Percentiles rank a stretch among this genome's conserved stretches.
phyloP scores from a whole-genome alignment of 2,329 filamentous ascomycete genomes.

The Diaporthe citrichinensis region DNA sequence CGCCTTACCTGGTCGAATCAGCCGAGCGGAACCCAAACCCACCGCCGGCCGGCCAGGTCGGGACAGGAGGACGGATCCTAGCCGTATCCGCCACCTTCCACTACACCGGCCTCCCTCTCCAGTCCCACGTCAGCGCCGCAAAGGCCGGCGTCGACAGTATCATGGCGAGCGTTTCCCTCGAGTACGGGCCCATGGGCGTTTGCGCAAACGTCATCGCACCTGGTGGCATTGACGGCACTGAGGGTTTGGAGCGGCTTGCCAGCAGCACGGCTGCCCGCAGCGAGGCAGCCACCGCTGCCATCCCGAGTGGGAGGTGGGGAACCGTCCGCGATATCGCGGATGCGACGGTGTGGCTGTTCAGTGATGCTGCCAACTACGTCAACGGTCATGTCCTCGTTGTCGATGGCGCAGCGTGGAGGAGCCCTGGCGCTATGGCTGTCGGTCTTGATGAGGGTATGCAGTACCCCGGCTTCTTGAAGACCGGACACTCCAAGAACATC shows the following conservation, averaged over 20 bases:
- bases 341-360: constrained; percentile 90
- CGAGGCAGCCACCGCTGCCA: constrained; percentile 55
- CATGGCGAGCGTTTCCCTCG: constrained; percentile 83
- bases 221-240: constrained; percentile 87
- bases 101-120: constrained; percentile 87
- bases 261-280: constrained; percentile 51
- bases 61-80: constrained; percentile 85
- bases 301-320: constrained; percentile 84
- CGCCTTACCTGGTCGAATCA: constrained; percentile 86
- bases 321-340: constrained; percentile 91
- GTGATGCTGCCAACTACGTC: constrained; percentile 87
- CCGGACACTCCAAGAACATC: constrained; percentile 55
- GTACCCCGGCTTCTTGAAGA: constrained; percentile 67
- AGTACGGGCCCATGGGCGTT: constrained; percentile 89
- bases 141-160: constrained; percentile 94
- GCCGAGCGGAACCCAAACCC: constrained; percentile 73
- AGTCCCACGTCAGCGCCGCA: constrained; percentile 90
- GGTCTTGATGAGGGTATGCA: constrained; percentile 63
- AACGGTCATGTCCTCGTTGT: constrained; percentile 87
- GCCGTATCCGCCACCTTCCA: constrained; percentile 94
- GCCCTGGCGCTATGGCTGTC: constrained; percentile 61
- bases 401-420: constrained; percentile 72
- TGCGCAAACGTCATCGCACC: constrained; percentile 92
- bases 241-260: constrained; percentile 79
- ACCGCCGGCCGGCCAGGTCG: constrained; percentile 66